Evolutionary conservation across 2,329 filamentous ascomycete species (phyloP), one percentile per base, ranked within the genome.

Genomic region (Colletotrichum limetticola): DNA sequence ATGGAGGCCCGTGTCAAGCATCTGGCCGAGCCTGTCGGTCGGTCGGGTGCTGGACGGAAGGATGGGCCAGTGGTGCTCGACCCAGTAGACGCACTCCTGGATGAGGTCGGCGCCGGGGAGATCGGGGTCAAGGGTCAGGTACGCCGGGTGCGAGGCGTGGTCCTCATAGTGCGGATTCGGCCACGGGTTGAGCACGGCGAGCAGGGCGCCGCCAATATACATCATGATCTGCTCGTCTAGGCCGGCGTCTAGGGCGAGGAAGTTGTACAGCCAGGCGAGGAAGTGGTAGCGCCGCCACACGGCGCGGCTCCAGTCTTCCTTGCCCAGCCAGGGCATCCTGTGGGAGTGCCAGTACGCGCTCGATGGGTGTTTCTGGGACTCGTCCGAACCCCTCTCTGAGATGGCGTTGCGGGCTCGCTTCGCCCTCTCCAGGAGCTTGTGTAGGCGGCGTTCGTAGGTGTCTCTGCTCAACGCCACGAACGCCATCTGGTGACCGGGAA

Each of bases 161-260:
- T 35, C 6, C 4, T 1, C 3, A 11, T 8, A 2, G 1, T 46
- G 30, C 11, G 28, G 16, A 19, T 49, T 61, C n/a, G 66, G 71
- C 35, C 68, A 73, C 32, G 67, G 71, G 24, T 73, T 73, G 46
- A 73, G 71, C n/a, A 73, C 49, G 32, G 60, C 66, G 26, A 73
- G 67, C 35, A 73, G 56, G 5, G n/a, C 46, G 5, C 55, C 49
- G n/a, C 32, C 71, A 26, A 73, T 14, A 4, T 32, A 71, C 30
- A 62, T 57, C 67, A 73, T 73, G 8, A 73, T 55, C 32, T 61
- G 22, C 16, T 71, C 71, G 56, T 71, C 56, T 2, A 73, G 71
- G 14, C 71, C 71, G 26, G 19, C 46, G 30, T 73, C 71, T 4
- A 37, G 28, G 16, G 71, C 71, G 19, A 73, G 66, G 24, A 73